Percentiles rank a stretch among this genome's conserved stretches.
Conservation (phyloP, 352 stramenopile species). For the Peronospora farinosa region DNA sequence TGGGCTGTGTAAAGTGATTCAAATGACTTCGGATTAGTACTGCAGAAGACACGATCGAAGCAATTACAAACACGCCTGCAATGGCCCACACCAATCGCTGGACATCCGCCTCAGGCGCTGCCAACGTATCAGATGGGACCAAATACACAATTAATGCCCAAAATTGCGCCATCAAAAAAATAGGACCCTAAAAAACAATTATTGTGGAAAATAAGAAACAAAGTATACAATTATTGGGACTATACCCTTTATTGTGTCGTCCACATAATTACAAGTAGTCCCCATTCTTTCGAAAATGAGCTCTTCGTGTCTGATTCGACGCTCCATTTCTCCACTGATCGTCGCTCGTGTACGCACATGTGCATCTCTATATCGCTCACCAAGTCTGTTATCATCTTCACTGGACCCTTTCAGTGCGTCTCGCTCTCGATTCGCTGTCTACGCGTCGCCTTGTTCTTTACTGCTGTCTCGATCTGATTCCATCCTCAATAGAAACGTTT, state of each 20-base stretch:
- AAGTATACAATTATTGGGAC: slow-evolving; percentile 11
- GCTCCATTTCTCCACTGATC: slow-evolving; percentile 12
- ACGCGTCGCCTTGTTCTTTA: slow-evolving; percentile 1
- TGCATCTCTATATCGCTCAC: slow-evolving; percentile 1
- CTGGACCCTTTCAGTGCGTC: slow-evolving; percentile 5
- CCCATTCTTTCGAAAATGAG: slow-evolving; percentile 13
- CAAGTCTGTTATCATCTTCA: neutral
- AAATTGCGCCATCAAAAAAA: slow-evolving; percentile 15
- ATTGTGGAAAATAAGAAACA: slow-evolving; percentile 5
- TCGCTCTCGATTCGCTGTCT: slow-evolving; percentile 2
- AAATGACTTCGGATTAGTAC: slow-evolving; percentile 89
- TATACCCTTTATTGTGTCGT: neutral
- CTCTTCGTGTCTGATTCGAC: slow-evolving; percentile 18
- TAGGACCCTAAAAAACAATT: slow-evolving; percentile 2
- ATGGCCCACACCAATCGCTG: slow-evolving; percentile 77
- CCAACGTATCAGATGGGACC: slow-evolving; percentile 18
- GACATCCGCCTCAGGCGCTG: slow-evolving; percentile 45
- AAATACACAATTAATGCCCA: slow-evolving; percentile 17
- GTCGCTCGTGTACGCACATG: slow-evolving; percentile 3
- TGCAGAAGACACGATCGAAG: slow-evolving; percentile 83
- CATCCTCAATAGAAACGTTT: neutral
- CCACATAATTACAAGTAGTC: slow-evolving; percentile 7
- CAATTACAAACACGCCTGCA: slow-evolving; percentile 87
- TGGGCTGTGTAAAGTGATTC: slow-evolving; percentile 88
- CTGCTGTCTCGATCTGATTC: slow-evolving; percentile 10